phyloP scores from a whole-genome alignment of 306 rosid genomes.

The Cyamopsis tetragonoloba region DNA sequence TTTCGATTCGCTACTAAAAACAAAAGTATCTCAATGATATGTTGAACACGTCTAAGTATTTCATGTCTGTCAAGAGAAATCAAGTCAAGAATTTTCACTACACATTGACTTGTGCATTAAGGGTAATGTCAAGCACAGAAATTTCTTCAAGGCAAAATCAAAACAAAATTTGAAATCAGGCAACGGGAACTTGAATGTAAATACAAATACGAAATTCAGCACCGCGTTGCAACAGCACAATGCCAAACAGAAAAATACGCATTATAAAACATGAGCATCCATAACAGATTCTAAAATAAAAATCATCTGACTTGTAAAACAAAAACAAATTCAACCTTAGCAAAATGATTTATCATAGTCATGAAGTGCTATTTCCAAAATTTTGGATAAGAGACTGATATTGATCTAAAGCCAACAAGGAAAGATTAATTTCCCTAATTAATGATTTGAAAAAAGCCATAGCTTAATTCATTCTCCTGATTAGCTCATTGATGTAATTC shows the following conservation, averaged over 20 bases:
- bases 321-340: slow-evolving; percentile 18
- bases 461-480: slow-evolving; percentile 69
- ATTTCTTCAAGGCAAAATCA: no score
- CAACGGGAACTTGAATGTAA: not conserved
- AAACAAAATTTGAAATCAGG: not conserved
- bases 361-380: slow-evolving; percentile 16
- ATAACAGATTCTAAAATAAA: not conserved
- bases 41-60: no score
- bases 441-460: not conserved
- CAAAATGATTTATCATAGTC: not conserved
- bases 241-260: not conserved
- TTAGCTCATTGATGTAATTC: slow-evolving; percentile 83
- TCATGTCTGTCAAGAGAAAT: no score
- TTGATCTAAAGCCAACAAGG: slow-evolving; percentile 18
- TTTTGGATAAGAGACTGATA: not conserved
- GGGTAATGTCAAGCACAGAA: no score
- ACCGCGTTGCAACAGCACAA: not conserved
- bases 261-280: not conserved
- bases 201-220: not conserved
- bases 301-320: slow-evolving; percentile 12
- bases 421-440: not conserved
- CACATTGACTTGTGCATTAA: no score
- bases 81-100: no score
- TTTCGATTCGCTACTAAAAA: no score
- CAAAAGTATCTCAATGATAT: no score